Evolutionary conservation across 352 stramenopile species (phyloP), one percentile per base, ranked within the genome.

Genomic region (Phytophthora fragariae): DNA sequence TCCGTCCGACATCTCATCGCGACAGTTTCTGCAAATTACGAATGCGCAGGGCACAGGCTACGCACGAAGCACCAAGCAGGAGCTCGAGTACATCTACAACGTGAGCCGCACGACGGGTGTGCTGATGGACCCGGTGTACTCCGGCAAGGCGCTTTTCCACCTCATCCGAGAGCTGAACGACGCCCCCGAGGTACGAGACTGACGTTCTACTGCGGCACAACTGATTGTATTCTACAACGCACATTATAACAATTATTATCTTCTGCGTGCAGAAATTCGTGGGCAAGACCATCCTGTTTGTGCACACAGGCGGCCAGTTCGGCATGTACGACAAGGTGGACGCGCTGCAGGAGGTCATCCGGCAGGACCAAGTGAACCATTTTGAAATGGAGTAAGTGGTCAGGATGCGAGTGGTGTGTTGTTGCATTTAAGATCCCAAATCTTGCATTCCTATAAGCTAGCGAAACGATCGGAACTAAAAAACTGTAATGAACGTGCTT

Each of bases 281-380:
- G 37, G 90, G 90, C 19, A 93, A 91, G 54, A 88, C 72, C 29
- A 94, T 98, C 63, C 64, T 98, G 8, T 98, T 98, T 70, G 87
- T 97, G 60, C 94, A 98, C 78, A 98, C 94, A 0, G 94, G 94
- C 29, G 92, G 94, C 7, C 88, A 94, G 56, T 92, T 98, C 47
- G 92, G 94, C 6, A 74, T 98, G 33, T 98, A 92, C 76, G 94
- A 98, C 79, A 98, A 98, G 72, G 85, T 80, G 15, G 73, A 89
- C 67, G 83, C 94, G 44, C 76, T 98, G 19, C 64, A 90, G 24
- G 65, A 80, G 9, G 39, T 93, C 9, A 79, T 84, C 37, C 77
- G 81, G 1, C 73, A 81, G 33, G 76, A 86, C 66, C 76, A 86
- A 63, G 73, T 90, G 60, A 75, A 82, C 59, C 81, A 81, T 31